Evolutionary conservation across 2,329 filamentous ascomycete genomes (phyloP).

Genomic region (Microdochium nivale): DNA sequence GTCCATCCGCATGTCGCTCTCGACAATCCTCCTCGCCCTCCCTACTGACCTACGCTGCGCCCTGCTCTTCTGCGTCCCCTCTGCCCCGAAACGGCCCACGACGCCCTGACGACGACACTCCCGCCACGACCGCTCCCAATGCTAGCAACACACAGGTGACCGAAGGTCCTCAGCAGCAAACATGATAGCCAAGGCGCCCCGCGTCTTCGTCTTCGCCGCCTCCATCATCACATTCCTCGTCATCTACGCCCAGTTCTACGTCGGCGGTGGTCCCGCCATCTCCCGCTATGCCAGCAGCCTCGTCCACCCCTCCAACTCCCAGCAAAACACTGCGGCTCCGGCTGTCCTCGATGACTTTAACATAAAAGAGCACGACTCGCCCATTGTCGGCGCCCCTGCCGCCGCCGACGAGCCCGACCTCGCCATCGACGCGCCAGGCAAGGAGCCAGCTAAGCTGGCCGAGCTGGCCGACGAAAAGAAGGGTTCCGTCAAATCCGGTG

Average conservation of each 20-base stretch:
- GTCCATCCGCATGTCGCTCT: too few relatives aligned
- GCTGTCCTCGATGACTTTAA: background rate
- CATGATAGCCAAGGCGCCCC: conserved; percentile 16
- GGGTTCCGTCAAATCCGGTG: background rate
- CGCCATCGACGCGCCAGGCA: background rate
- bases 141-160: background rate
- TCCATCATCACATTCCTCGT: conserved; percentile 13
- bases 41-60: too few relatives aligned
- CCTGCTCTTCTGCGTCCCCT: background rate
- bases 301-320: background rate
- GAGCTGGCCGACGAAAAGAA: background rate
- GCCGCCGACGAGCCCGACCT: background rate
- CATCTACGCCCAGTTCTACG: conserved; percentile 14
- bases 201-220: conserved; percentile 13
- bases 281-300: background rate
- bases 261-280: conserved; percentile 1
- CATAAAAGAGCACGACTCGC: background rate
- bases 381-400: background rate
- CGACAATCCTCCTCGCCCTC: too few relatives aligned
- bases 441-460: background rate
- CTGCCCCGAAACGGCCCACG: background rate
- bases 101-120: background rate
- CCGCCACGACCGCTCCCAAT: background rate
- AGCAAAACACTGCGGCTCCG: background rate
- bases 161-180: background rate